Evolutionary conservation across 2,329 filamentous ascomycete species (phyloP), one percentile per base, ranked within the genome.

Genomic region (Apiospora sp.): DNA sequence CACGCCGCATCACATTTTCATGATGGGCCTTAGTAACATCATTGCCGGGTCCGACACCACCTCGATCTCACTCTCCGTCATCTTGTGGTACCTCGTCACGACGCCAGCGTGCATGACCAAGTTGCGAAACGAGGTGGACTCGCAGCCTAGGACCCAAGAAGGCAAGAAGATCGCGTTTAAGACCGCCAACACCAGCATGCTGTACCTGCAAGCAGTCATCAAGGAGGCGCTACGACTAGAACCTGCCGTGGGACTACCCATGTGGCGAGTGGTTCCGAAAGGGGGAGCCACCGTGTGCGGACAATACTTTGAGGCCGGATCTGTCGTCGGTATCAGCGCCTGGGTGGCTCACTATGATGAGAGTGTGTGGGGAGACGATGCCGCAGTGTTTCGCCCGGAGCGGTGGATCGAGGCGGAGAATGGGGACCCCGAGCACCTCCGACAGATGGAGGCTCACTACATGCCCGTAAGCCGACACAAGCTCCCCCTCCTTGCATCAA

Each of bases 41-140:
- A 74, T 74, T 0, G 82, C 82, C 4, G 83, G 83, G 0, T 80
- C 79, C 1, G 83, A 84, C 58, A 83, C 82, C 0, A 83, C 82
- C 0, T 78, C 79, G 1, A 81, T 82, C 48, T 79, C 81, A 1
- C 75, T 83, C 0, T 77, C 77, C 1, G 77, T 78, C 1, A 75
- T 80, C 1, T 41, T 83, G 7, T 83, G 80, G 68, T 74, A 80
- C 54, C 70, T 82, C 0, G 69, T 81, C 7, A 77, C 71, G 16
- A 68, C 78, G 13, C 80, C 80, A 0, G 16, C 73, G 0, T 73
- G 74, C 3, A 76, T 86, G 71, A 46, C 75, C 12, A 81, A 80
- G 54, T 76, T 87, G 3, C 76, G 78, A 1, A 24, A 75, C 0
- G 86, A 88, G 72, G 78, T 87, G 30, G 81, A 83, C 43, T 37